These are phyloP conservation scores for Starmerella sp. DNA, from an alignment of 805 yeast species.

Conservation along the genomic window DNA sequence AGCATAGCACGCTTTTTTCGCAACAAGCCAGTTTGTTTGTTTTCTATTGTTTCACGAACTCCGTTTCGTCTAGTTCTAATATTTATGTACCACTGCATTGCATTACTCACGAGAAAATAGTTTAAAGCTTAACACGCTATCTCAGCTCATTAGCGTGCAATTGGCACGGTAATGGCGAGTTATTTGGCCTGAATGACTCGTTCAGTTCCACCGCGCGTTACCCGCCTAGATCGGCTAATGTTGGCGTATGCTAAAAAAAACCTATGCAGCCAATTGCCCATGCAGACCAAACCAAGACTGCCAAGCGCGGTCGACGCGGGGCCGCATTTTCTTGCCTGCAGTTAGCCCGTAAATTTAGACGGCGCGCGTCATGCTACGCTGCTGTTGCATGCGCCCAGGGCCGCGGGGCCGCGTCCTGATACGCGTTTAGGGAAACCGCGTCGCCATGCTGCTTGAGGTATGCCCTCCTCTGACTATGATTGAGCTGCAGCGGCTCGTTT, in stretches of 20 bases:
- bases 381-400: not conserved
- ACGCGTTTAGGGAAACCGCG: not conserved
- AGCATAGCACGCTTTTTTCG: not conserved
- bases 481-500: not conserved
- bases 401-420: not conserved
- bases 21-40: not conserved
- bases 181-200: no score
- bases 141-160: not conserved
- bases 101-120: not conserved
- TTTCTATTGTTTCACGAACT: not conserved
- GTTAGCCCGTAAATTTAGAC: no score
- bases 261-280: no score
- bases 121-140: not conserved
- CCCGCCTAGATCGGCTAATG: no score
- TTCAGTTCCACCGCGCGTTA: no score
- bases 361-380: not conserved
- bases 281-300: no score
- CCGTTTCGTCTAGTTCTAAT: not conserved
- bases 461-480: not conserved
- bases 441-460: no score
- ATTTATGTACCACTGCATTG: slow-evolving; percentile 1
- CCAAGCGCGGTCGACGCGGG: no score
- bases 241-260: no score
- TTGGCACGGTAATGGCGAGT: no score
- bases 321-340: no score